phyloP scores from a whole-genome alignment of 805 yeast species.

The Nakazawaea ernobii region DNA sequence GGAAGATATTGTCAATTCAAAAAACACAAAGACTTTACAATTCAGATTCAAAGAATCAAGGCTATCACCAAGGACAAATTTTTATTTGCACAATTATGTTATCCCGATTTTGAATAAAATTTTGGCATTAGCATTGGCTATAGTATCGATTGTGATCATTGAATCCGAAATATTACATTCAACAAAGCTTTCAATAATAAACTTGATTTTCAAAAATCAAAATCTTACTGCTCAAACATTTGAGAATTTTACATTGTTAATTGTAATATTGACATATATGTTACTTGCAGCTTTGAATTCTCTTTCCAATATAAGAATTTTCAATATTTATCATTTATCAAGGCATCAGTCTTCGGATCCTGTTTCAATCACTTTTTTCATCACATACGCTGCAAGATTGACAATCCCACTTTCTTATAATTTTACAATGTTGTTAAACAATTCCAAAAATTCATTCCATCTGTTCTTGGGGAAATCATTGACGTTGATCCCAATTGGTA shows the following conservation, averaged over 20 bases:
- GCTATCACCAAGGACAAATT: conserved; percentile 36
- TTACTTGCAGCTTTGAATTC: conserved; percentile 60
- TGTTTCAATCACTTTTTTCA: conserved; percentile 68
- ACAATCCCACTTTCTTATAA: conserved; percentile 81
- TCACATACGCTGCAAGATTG: conserved; percentile 74
- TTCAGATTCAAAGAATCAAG: conserved; percentile 25
- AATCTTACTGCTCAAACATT: conserved; percentile 17
- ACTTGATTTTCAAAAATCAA: conserved; percentile 28
- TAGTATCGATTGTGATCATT: conserved; percentile 48
- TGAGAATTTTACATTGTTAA: conserved; percentile 34
- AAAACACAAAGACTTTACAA: conserved; percentile 21
- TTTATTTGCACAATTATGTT: conserved; percentile 32
- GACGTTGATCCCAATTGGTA: conserved; percentile 69
- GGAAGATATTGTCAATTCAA: conserved; percentile 54
- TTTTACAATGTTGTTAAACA: conserved; percentile 54
- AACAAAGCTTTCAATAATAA: conserved; percentile 56
- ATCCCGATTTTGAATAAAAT: conserved; percentile 42
- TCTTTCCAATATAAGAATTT: conserved; percentile 60
- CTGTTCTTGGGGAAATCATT: conserved; percentile 71
- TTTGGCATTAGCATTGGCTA: conserved; percentile 34
- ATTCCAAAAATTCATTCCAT: conserved; percentile 46
- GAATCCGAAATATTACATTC: conserved; percentile 76
- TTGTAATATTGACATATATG: conserved; percentile 57
- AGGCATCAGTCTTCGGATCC: conserved; percentile 70
- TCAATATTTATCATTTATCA: conserved; percentile 66